A percentile compares a stretch with the other conserved stretches of the same genome.
Evolutionary conservation across 1,139 yeast genomes (phyloP).

Genomic region (Yamadazyma spencermartinsiae): DNA sequence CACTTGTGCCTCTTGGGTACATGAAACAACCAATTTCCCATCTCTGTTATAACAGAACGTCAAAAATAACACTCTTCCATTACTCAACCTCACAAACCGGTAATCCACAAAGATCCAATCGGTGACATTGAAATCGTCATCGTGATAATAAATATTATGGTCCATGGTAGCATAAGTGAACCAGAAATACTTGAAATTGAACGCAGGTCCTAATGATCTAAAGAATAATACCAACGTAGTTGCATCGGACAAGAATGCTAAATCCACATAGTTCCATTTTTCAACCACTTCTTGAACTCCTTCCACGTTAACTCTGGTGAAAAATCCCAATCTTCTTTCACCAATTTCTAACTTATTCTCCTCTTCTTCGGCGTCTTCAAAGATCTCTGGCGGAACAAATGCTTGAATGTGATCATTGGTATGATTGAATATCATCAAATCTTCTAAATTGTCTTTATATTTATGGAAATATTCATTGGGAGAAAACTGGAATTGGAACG

Average conservation of each 20-base stretch:
- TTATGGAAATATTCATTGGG: conserved; percentile 35
- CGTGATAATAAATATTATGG: conserved; percentile 40
- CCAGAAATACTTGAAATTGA: conserved; percentile 22
- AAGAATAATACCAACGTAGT: conserved; percentile 32
- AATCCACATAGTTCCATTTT: conserved; percentile 20
- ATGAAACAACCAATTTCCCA: conserved; percentile 24
- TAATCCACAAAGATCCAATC: conserved; percentile 43
- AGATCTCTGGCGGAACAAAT: conserved; percentile 32
- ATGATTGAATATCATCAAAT: conserved; percentile 25
- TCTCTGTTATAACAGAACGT: conserved; percentile 32
- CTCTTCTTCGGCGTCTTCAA: conserved; percentile 18
- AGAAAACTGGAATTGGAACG: conserved; percentile 30
- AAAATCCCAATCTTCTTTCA: conserved; percentile 32
- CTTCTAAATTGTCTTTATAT: conserved; percentile 31
- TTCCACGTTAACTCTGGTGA: conserved; percentile 34
- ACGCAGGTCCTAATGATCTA: conserved; percentile 30
- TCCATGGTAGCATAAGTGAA: conserved; percentile 43
- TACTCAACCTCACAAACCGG: conserved; percentile 33
- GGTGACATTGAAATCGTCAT: conserved; percentile 27
- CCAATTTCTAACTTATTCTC: conserved; percentile 29
- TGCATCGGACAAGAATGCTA: conserved; percentile 35
- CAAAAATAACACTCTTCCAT: conserved; percentile 39
- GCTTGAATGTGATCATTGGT: conserved; percentile 36
- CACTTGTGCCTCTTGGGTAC: conserved; percentile 38
- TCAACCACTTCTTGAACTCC: conserved; percentile 26